Percentiles rank a stretch among this genome's conserved stretches.
Evolutionary conservation across 169 alveolate species (phyloP).

Genomic region (Eimeria praecox): DNA sequence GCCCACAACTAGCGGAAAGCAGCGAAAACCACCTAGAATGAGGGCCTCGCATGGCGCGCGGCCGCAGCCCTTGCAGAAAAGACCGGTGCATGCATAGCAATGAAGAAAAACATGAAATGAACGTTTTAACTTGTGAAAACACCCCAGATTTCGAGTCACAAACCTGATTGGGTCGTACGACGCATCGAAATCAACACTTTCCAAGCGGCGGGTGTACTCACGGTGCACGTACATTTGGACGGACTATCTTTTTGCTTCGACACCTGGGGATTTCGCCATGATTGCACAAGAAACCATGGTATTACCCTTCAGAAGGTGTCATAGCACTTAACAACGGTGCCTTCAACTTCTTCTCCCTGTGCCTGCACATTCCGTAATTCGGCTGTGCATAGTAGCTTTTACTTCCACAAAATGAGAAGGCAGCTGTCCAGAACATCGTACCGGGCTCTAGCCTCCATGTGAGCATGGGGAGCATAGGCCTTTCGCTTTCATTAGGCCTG

Average conservation of each 20-base stretch:
- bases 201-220: neutral
- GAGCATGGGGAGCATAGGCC: neutral
- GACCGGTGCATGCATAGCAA: conserved; percentile 44
- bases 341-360: neutral
- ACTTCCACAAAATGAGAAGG: neutral
- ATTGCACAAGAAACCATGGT: neutral
- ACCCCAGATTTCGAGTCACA: neutral
- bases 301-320: neutral
- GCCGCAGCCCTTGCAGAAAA: conserved; percentile 68
- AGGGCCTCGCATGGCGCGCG: conserved; percentile 35
- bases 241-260: neutral
- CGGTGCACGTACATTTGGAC: neutral
- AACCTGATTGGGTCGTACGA: neutral
- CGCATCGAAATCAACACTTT: neutral
- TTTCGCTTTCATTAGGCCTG: neutral
- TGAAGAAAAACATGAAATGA: conserved; percentile 2
- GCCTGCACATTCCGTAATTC: neutral
- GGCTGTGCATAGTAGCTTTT: neutral
- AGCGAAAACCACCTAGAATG: conserved; percentile 17
- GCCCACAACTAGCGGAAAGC: neutral
- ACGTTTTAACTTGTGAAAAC: neutral
- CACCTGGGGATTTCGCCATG: neutral
- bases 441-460: neutral
- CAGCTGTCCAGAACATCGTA: neutral
- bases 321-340: neutral